Conservation (phyloP, 345 rosid species). For the Brassica nigra region DNA sequence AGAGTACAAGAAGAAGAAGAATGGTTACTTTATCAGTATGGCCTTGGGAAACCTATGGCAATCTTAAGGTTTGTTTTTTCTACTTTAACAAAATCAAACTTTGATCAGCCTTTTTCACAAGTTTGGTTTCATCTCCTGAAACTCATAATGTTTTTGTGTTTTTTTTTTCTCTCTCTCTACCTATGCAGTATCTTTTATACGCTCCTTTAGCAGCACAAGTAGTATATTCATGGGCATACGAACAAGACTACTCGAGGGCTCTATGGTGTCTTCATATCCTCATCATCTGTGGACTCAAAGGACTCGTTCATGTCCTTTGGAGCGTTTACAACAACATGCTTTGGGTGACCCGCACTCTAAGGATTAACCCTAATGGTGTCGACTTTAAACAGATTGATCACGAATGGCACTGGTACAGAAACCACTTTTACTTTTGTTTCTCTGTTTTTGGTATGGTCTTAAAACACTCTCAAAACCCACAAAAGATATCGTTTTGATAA, state of each 20-base stretch:
- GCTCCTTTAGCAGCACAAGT: constrained; percentile 74
- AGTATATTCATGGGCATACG: constrained; percentile 48
- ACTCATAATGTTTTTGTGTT: constrained; percentile 9
- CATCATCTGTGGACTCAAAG: constrained; percentile 54
- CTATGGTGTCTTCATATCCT: constrained; percentile 73
- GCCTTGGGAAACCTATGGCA: constrained; percentile 90
- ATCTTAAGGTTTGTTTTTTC: constrained; percentile 60
- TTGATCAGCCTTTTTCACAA: background rate
- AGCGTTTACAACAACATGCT: constrained; percentile 61
- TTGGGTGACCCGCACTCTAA: constrained; percentile 55
- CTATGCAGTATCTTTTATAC: constrained; percentile 67
- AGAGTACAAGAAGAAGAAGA: constrained; percentile 15
- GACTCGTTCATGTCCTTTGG: constrained; percentile 43
- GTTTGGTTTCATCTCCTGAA: constrained; percentile 10
- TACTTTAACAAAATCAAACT: background rate
- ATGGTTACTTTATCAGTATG: constrained; percentile 74
- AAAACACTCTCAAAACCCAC: background rate
- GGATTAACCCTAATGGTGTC: constrained; percentile 64
- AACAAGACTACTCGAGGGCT: constrained; percentile 46
- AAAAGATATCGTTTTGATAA: background rate
- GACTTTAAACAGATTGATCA: constrained; percentile 87
- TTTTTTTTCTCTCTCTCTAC: background rate
- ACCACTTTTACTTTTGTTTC: background rate
- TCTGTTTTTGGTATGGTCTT: constrained; percentile 1
- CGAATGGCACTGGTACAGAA: constrained; percentile 85